Evolutionary conservation across 2,329 filamentous ascomycete genomes (phyloP), one percentile per base, ranked within the genome.

Genomic region (Xenosphaeropsis pyriputrescens): DNA sequence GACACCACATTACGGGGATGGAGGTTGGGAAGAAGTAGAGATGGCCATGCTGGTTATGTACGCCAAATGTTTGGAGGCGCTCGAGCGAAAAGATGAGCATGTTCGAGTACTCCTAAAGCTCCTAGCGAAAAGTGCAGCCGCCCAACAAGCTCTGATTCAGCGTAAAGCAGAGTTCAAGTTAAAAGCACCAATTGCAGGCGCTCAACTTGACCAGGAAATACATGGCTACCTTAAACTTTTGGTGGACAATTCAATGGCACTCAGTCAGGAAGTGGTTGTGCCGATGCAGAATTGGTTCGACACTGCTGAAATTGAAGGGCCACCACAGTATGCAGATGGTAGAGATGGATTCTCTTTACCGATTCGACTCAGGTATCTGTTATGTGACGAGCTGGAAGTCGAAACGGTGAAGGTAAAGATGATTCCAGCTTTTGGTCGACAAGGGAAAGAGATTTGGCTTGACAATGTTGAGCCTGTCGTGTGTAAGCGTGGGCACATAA

Each of bases 21-120:
- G 72, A 40, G 73, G 78, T 34, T 96, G 91, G 88, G 75, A 71
- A 38, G 63, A 79, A 1, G 65, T 94, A 11, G 86, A 96, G 52
- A 64, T 85, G 3, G 80, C 80, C 1, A 83, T 94, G 70, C 68
- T 96, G 5, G 73, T 84, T 45, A 80, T 95, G 68, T 91, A 95
- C 54, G 74, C 83, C 1, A 71, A 73, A 35, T 96, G 88, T 55
- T 67, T 98, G 18, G 79, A 82, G 45, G 71, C 84, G 47, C 68
- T 94, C 18, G 67, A 80, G 35, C 74, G 76, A 12, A 75, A 76
- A 42, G 81, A 89, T 37, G 85, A 93, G 43, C 93, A 86, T 50
- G 75, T 88, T 13, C 72, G 74, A 17, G 77, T 83, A 7, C 68
- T 85, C 7, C 64, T 95, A 12, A 80, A 81, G 49, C 62, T 95